Evolutionary conservation across 208 protist genomes (phyloP).

Genomic region (Lotmaria passim): DNA sequence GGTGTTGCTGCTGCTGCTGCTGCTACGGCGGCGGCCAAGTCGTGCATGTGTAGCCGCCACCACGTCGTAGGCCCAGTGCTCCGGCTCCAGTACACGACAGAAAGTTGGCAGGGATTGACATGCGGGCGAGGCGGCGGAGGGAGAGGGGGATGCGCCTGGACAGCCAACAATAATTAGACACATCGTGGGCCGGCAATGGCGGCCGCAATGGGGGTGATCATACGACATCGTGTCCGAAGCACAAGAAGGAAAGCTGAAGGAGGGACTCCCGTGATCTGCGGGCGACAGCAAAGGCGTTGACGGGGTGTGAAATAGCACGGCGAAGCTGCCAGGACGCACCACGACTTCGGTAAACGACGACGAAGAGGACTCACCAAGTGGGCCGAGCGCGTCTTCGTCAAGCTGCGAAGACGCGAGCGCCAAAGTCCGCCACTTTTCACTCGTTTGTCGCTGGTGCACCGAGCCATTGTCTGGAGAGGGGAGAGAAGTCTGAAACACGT

Average conservation of each 20-base stretch:
- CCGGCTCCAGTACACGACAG: conserved; percentile 20
- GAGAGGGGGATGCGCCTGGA: background rate
- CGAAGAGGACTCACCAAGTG: too few species aligned
- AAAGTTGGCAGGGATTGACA: background rate
- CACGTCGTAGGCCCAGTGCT: conserved; percentile 37
- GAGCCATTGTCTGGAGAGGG: background rate
- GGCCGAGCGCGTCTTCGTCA: too few species aligned
- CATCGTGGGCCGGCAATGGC: too few species aligned
- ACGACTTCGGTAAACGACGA: conserved; percentile 24
- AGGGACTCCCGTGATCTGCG: background rate
- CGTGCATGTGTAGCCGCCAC: conserved; percentile 3
- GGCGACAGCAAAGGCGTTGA: background rate
- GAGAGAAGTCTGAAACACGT: conserved; percentile 8
- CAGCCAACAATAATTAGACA: conserved; percentile 3
- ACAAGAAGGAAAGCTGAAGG: background rate
- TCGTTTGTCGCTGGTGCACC: background rate
- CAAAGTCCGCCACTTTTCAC: background rate
- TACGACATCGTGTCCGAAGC: too few species aligned
- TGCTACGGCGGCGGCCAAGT: too few species aligned
- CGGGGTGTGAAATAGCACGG: conserved; percentile 25
- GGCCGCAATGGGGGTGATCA: too few species aligned
- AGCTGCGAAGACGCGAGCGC: background rate
- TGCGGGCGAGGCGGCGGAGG: background rate
- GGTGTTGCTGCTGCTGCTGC: background rate
- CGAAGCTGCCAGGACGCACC: conserved; percentile 25